Conservation (phyloP, 2,329 filamentous ascomycete species). For the Scytalidium lignicola region DNA sequence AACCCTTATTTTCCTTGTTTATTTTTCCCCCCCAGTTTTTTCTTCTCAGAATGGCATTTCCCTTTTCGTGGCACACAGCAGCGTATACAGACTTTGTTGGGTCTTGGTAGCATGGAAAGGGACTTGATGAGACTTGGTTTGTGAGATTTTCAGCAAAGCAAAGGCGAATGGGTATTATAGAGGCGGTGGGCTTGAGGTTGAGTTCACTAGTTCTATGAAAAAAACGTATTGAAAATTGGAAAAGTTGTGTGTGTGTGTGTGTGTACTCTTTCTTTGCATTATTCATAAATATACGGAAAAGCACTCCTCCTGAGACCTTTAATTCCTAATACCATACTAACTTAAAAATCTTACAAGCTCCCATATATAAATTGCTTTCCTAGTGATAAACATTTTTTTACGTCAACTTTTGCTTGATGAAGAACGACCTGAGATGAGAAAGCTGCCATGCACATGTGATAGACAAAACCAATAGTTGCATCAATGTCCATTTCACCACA, state of each 20-base stretch:
- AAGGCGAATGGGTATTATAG: conserved; percentile 27
- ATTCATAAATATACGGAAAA: background rate
- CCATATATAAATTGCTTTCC: background rate
- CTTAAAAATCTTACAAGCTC: conserved; percentile 4
- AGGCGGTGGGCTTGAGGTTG: conserved; percentile 20
- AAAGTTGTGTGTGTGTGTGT: background rate
- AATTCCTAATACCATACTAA: background rate
- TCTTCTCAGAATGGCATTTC: background rate
- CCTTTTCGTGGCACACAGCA: conserved; percentile 16
- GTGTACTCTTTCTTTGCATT: background rate
- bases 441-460: conserved; percentile 95
- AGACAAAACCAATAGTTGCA: conserved; percentile 80
- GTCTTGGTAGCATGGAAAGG: conserved; percentile 21
- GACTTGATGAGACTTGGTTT: conserved; percentile 23
- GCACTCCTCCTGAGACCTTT: background rate
- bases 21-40: background rate
- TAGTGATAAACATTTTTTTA: conserved; percentile 37
- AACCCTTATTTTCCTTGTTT: conserved; percentile 9
- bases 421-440: conserved; percentile 91
- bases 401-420: conserved; percentile 99
- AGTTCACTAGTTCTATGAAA: conserved; percentile 18
- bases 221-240: conserved; percentile 13
- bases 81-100: conserved; percentile 15
- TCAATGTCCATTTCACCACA: conserved; percentile 88
- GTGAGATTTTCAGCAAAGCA: conserved; percentile 23